phyloP scores from a whole-genome alignment of 2,329 filamentous ascomycete genomes.

The Epichloe sylvatica region DNA sequence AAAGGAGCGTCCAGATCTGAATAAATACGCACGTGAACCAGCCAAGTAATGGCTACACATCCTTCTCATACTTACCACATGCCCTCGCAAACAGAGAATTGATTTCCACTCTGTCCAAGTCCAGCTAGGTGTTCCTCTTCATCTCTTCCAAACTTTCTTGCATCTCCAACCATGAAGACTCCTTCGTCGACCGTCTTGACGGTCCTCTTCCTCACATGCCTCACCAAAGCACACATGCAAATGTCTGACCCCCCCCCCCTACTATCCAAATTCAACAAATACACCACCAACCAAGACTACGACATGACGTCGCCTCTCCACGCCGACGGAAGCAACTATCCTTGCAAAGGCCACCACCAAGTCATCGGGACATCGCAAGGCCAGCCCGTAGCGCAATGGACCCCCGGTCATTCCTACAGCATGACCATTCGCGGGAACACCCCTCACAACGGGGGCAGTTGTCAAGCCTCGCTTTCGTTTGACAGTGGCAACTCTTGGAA shows the following conservation, averaged over 20 bases:
- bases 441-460: slow-evolving; percentile 44
- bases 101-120: too few relatives aligned
- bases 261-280: slow-evolving; percentile 37
- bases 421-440: slow-evolving; percentile 38
- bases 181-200: slow-evolving; percentile 21
- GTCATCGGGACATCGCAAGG: slow-evolving; percentile 35
- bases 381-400: slow-evolving; percentile 39
- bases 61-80: too few relatives aligned
- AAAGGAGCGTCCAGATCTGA: not conserved
- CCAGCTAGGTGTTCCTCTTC: not conserved
- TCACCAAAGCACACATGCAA: slow-evolving; percentile 38
- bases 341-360: slow-evolving; percentile 54
- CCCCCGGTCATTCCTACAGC: slow-evolving; percentile 35
- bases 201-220: not conserved
- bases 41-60: not conserved
- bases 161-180: slow-evolving; percentile 27
- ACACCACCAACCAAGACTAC: slow-evolving; percentile 46
- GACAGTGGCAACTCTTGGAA: slow-evolving; percentile 44
- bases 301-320: slow-evolving; percentile 55
- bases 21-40: not conserved
- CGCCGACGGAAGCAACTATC: slow-evolving; percentile 49
- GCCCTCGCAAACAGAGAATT: too few relatives aligned
- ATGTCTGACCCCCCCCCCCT: slow-evolving; percentile 43
- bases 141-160: not conserved
- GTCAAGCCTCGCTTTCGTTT: slow-evolving; percentile 48